These are phyloP conservation scores for Monosporascus sp. DNA, from an alignment of 2,329 filamentous ascomycete species.

Conservation along the genomic window DNA sequence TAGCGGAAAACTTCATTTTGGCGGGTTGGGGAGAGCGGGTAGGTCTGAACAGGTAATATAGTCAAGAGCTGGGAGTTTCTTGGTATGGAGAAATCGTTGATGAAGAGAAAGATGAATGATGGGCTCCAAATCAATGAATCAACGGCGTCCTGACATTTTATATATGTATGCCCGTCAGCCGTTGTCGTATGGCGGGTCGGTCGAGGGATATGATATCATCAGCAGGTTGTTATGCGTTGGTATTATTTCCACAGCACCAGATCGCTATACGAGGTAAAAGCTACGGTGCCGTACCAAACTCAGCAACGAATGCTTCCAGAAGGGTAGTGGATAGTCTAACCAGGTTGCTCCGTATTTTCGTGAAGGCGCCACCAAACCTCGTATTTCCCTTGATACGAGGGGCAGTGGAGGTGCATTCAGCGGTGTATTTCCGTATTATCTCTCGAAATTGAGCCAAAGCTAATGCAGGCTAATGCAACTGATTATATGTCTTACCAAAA, in stretches of 20 bases:
- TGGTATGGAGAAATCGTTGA: neutral
- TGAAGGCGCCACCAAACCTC: too few species aligned
- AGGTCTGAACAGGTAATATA: neutral
- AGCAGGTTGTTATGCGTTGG: neutral
- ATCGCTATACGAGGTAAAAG: neutral
- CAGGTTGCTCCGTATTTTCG: neutral
- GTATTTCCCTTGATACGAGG: too few species aligned
- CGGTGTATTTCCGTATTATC: too few species aligned
- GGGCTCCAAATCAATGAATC: neutral
- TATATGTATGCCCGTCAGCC: neutral
- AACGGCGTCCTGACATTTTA: conserved; percentile 2
- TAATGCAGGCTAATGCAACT: too few species aligned
- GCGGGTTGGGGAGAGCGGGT: neutral
- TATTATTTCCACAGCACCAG: neutral
- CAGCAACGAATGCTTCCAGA: neutral
- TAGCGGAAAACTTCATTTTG: conserved; percentile 26
- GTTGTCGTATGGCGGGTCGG: neutral
- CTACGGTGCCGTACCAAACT: neutral
- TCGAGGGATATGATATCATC: neutral
- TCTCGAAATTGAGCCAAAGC: too few species aligned
- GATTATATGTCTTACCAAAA: too few species aligned
- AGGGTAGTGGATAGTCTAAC: neutral
- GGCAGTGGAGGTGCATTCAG: too few species aligned
- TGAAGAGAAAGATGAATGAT: neutral
- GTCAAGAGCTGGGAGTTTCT: conserved; percentile 1